phyloP scores from a whole-genome alignment of 306 rosid species.

The Corylus avellana region DNA sequence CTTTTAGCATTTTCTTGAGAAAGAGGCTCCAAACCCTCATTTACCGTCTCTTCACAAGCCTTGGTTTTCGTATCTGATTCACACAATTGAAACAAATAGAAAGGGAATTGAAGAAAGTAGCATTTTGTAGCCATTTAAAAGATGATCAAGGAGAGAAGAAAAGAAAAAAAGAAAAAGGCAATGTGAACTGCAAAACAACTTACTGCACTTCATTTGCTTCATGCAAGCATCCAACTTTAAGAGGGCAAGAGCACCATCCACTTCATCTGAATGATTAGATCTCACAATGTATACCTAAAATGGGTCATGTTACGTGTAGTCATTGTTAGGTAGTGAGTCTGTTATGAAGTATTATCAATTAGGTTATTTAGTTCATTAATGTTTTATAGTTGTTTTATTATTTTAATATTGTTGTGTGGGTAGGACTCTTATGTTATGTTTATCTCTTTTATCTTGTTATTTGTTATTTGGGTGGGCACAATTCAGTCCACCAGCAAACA shows the following conservation, averaged over 20 bases:
- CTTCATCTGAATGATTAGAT: conserved; percentile 36
- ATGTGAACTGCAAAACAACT: conserved; percentile 21
- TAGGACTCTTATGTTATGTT: no score
- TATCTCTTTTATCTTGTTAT: no score
- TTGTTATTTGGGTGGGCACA: no score
- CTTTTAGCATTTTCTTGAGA: conserved; percentile 18
- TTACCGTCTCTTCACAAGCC: conserved; percentile 21
- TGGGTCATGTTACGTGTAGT: background rate
- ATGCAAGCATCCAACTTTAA: conserved; percentile 30
- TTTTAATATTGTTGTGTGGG: no score
- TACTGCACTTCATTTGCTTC: conserved; percentile 21
- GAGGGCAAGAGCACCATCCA: conserved; percentile 50
- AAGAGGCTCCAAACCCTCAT: conserved; percentile 14
- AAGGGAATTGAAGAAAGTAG: background rate
- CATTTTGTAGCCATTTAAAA: background rate
- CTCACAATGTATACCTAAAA: conserved; percentile 61
- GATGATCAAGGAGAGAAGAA: background rate
- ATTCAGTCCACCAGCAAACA: no score
- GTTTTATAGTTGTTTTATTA: no score
- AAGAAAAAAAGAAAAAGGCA: background rate
- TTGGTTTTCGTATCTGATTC: conserved; percentile 3
- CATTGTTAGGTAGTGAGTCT: no score
- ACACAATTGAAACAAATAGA: background rate
- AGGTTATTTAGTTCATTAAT: no score
- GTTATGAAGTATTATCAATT: no score